These are phyloP conservation scores for Phytophthora syringae DNA, from an alignment of 352 stramenopile species.

Conservation along the genomic window DNA sequence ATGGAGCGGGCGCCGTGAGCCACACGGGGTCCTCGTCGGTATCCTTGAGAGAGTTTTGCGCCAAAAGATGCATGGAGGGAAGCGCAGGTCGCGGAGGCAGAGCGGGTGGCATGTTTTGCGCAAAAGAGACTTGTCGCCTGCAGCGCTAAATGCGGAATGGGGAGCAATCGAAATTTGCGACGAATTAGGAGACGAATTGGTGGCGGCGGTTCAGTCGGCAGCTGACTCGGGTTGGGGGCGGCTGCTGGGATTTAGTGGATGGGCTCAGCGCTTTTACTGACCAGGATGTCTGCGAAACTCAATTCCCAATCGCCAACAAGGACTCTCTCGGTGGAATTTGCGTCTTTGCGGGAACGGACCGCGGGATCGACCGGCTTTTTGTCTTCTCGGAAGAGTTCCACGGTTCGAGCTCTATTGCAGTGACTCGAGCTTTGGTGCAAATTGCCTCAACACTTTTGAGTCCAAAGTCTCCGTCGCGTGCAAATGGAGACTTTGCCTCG, in stretches of 20 bases:
- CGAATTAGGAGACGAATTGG: conserved; percentile 6
- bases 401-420: conserved; percentile 1
- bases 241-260: conserved; percentile 29
- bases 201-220: conserved; percentile 14
- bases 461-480: neutral
- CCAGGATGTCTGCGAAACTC: conserved; percentile 22
- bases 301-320: conserved; percentile 1
- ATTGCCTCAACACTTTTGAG: neutral
- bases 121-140: neutral
- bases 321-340: conserved; percentile 14
- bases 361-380: neutral
- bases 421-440: conserved; percentile 1
- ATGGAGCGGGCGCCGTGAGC: conserved; percentile 15
- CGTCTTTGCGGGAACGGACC: neutral
- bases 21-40: conserved; percentile 24
- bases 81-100: conserved; percentile 11
- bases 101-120: neutral
- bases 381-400: no score
- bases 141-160: conserved; percentile 19
- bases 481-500: neutral
- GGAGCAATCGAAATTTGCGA: neutral
- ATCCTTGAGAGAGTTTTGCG: neutral
- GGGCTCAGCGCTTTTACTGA: neutral
- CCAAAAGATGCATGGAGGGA: conserved; percentile 1
- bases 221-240: conserved; percentile 14